A percentile compares a stretch with the other conserved stretches of the same genome.
phyloP scores from a whole-genome alignment of 163 green algal genomes.

The Coccomyxa subellipsoidea region DNA sequence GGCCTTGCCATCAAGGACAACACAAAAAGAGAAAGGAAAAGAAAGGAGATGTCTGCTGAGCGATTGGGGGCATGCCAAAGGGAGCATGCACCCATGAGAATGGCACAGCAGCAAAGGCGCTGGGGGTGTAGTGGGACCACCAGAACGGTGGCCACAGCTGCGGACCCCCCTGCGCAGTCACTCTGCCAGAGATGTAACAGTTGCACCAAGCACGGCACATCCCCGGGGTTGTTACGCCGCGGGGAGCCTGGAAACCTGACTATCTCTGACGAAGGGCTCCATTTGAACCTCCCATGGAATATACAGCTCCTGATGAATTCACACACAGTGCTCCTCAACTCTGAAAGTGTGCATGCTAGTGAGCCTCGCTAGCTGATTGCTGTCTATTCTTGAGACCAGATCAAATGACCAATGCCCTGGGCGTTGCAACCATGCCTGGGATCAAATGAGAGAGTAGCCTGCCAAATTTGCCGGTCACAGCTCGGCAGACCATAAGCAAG shows the following conservation, averaged over 20 bases:
- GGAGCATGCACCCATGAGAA: not conserved
- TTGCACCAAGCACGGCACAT: not conserved
- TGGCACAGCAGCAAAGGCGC: not conserved
- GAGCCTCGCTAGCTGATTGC: no score
- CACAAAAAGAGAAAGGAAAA: no score
- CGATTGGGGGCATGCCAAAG: not conserved
- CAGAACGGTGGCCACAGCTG: not conserved
- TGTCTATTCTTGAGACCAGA: no score
- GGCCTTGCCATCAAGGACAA: no score
- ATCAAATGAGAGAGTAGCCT: no score
- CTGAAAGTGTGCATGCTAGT: no score
- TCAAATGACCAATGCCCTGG: no score
- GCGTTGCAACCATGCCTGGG: no score
- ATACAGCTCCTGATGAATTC: not conserved
- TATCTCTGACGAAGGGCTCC: constrained; percentile 9
- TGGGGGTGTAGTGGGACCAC: not conserved
- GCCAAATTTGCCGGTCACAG: no score
- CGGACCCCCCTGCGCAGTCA: not conserved
- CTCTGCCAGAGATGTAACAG: constrained; percentile 10
- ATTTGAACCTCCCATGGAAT: not conserved
- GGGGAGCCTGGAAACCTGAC: constrained; percentile 1
- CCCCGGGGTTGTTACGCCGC: not conserved
- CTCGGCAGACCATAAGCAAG: no score
- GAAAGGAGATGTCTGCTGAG: not conserved
- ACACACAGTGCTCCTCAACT: no score